Conservation (phyloP, 2,329 filamentous ascomycete species). For the Lachnellula willkommii region DNA sequence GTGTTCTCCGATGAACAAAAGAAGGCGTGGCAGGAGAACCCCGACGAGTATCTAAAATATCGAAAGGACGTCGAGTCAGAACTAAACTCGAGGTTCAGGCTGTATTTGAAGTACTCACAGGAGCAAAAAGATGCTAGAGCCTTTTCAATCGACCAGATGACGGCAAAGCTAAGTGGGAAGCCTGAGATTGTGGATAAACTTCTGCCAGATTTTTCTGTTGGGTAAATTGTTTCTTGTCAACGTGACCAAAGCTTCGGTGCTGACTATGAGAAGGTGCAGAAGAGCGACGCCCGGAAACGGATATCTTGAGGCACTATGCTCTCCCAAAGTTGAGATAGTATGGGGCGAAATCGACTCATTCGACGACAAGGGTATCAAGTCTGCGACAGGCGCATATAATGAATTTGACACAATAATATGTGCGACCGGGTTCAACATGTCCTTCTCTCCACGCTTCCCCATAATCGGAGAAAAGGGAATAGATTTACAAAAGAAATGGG, state of each 20-base stretch:
- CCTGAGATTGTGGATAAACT: too few species aligned
- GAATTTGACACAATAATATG: constrained; percentile 34
- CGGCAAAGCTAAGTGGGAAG: too few species aligned
- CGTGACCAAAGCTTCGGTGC: too few species aligned
- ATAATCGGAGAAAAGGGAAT: too few species aligned
- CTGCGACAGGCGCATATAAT: constrained; percentile 21
- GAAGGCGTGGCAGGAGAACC: constrained; percentile 33
- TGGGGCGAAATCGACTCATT: constrained; percentile 42
- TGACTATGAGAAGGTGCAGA: constrained; percentile 9
- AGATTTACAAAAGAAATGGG: too few species aligned
- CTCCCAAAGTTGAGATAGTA: constrained; percentile 31
- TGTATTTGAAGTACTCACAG: too few species aligned
- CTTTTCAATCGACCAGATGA: too few species aligned
- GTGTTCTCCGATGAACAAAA: constrained; percentile 36
- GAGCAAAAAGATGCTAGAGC: too few species aligned
- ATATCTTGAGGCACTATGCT: constrained; percentile 33
- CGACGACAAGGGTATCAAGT: constrained; percentile 31
- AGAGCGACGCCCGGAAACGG: constrained; percentile 36
- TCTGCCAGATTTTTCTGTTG: too few species aligned
- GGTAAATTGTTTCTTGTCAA: too few species aligned
- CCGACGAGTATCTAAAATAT: constrained; percentile 34
- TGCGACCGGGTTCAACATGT: constrained; percentile 31
- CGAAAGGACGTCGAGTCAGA: constrained; percentile 38
- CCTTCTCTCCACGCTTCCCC: constrained; percentile 15
- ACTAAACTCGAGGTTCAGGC: too few species aligned